Conservation (phyloP, 768 basidiomycete genomes). For the Lactifluus volemus region DNA sequence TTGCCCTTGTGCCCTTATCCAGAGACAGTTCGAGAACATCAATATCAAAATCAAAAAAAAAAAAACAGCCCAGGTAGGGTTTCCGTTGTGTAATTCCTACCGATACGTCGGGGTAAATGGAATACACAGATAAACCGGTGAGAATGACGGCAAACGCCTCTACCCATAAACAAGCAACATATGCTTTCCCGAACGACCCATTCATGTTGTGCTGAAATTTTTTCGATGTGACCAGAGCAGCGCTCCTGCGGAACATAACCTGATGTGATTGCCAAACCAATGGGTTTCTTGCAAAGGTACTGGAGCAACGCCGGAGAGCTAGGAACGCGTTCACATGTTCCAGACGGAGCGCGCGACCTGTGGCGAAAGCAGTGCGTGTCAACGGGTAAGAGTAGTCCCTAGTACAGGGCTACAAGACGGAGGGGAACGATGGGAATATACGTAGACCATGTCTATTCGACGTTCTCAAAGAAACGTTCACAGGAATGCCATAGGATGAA, state of each 20-base stretch:
- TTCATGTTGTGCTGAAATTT: background rate
- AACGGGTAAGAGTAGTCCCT: background rate
- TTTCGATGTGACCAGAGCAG: background rate
- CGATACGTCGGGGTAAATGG: background rate
- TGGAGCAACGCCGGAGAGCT: background rate
- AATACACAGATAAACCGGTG: background rate
- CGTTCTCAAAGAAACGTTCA: background rate
- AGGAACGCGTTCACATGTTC: constrained; percentile 7
- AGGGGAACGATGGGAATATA: background rate
- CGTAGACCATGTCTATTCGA: background rate
- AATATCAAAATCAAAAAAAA: constrained; percentile 2
- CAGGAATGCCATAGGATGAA: background rate
- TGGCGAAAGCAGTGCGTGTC: background rate
- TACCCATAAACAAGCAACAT: background rate
- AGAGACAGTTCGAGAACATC: background rate
- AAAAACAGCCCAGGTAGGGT: background rate
- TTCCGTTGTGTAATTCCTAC: background rate
- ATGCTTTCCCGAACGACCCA: background rate
- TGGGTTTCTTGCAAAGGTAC: background rate
- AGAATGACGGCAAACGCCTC: background rate
- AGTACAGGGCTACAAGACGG: background rate
- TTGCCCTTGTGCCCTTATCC: background rate
- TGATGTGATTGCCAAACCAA: background rate
- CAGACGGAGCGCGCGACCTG: constrained; percentile 6
- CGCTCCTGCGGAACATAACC: background rate